Base-by-base conservation (phyloP, 2,329 filamentous ascomycete species). In the Fusarium sp. region DNA sequence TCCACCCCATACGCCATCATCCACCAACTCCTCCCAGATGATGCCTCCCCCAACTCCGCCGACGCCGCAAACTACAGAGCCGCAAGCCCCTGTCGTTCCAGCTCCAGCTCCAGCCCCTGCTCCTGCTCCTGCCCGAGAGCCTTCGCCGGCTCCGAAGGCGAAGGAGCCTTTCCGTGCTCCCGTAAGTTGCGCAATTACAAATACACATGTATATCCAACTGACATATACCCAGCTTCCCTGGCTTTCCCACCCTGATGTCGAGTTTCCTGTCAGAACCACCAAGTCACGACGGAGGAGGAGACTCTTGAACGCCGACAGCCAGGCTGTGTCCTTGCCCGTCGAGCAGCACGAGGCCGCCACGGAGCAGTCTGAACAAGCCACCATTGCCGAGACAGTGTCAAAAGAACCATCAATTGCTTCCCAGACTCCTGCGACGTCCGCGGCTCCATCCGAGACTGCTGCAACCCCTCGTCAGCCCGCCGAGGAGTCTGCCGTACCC, bases 1-100 rank as follows among this genome's bases (percentile, higher is more conserved):
- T 45, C 82, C 83, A 65, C 83, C 87, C 22, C 86, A 87, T 35
- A 89, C 89, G 11, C 88, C 88, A 5, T 87, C 87, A 6, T 90
- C 89, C 18, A 87, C 86, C 20, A 85, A 87, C 65, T 87, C 87
- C 9, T 85, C 86, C 5, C 81, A 84, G 70, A 76, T 80, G 74
- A 78, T 82, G 29, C 81, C 82, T 69, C 83, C 87, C 11, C 82
- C 84, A 73, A 89, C 87, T 18, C 86, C 88, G 29, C 84, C 85
- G 4, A 85, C 86, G 11, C 84, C 86, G 10, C 85, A 87, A 65
- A 81, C 79, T 18, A 66, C 69, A 40, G 81, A 82, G 54, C 78
- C 79, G 62, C 78, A 79, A 20, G 57, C 77, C 52, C 57, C 76
- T n/a, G 78, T 73, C 66, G 73, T 74, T 45, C 63, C 77, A 54